Evolutionary conservation across 148 eudicot species (phyloP), one percentile per base, ranked within the genome.

Genomic region (Rhododendron kiyosumense): DNA sequence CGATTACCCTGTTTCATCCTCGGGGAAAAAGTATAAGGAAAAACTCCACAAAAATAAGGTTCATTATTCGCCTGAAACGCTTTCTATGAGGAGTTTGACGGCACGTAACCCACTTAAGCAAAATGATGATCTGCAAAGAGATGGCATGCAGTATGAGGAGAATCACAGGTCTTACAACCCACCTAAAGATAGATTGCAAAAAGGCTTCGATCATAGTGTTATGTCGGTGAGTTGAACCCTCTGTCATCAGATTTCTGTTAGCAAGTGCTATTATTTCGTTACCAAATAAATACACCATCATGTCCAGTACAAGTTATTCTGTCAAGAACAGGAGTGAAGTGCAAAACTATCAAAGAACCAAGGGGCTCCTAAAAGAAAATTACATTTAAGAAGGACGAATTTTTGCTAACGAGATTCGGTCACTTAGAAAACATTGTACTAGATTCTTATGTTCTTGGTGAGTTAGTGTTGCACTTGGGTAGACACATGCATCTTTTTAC

Each of bases 81-180:
- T 94, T 57, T 85, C 91, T 2, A 20, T 78, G 83, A 91, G 85
- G 82, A 91, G 87, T 82, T 80, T 89, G 57, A 87, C 91, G 61
- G 63, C 76, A 22, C 91, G 85, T 43, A 85, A 89, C 88, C 83
- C 90, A 32, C 82, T 86, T 81, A 91, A 91, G 85, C 69, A 84
- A 78, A 94, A 85, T 79, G 94, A 92, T 76, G 94, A 95, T 86
- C 67, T 90, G 83, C 89, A 90, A 84, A 86, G 87, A 81, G 98
- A 94, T 84, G 84, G 76, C 73, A 83, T 82, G 82, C 78, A 73
- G 54, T 90, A 87, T 87, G 99, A 94, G 84, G 97, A 91, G 80
- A 92, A 83, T 81, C 91, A 59, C 71, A 91, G 86, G 89, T 89
- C 93, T 67, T 93, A 88, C 84, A 89, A 95, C 52, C 91, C 94